Evolutionary conservation across 2,329 filamentous ascomycete species (phyloP).

Genomic region (Venturia aucupariae): DNA sequence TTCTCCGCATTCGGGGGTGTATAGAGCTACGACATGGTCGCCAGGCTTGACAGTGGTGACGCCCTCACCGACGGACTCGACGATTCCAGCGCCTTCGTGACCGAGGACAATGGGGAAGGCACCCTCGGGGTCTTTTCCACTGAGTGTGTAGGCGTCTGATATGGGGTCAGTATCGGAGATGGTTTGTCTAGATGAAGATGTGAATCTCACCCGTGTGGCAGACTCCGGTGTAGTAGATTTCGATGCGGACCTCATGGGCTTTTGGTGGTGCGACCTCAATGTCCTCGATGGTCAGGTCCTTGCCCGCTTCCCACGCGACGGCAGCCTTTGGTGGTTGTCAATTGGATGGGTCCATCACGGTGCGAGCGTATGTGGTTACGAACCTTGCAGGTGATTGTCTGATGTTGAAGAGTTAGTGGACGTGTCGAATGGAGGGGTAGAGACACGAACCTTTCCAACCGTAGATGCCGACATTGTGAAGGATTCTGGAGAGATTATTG

Average conservation of each 20-base stretch:
- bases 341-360: conserved; percentile 62
- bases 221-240: conserved; percentile 96
- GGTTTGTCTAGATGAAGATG: neutral
- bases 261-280: conserved; percentile 82
- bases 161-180: neutral
- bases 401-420: conserved; percentile 16
- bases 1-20: conserved; percentile 88
- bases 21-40: conserved; percentile 61
- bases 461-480: conserved; percentile 42
- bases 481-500: neutral
- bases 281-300: conserved; percentile 81
- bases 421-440: conserved; percentile 9
- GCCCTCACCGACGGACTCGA: conserved; percentile 65
- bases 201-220: conserved; percentile 78
- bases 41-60: conserved; percentile 91
- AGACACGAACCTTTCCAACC: conserved; percentile 42
- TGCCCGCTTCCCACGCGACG: conserved; percentile 92
- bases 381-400: conserved; percentile 94
- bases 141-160: conserved; percentile 51
- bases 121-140: conserved; percentile 87
- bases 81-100: conserved; percentile 34
- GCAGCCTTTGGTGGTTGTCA: conserved; percentile 53
- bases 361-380: conserved; percentile 85
- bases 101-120: conserved; percentile 36
- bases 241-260: conserved; percentile 90